Base-by-base conservation (phyloP, 495 filamentous ascomycete species). In the Trichoderma reesei region DNA sequence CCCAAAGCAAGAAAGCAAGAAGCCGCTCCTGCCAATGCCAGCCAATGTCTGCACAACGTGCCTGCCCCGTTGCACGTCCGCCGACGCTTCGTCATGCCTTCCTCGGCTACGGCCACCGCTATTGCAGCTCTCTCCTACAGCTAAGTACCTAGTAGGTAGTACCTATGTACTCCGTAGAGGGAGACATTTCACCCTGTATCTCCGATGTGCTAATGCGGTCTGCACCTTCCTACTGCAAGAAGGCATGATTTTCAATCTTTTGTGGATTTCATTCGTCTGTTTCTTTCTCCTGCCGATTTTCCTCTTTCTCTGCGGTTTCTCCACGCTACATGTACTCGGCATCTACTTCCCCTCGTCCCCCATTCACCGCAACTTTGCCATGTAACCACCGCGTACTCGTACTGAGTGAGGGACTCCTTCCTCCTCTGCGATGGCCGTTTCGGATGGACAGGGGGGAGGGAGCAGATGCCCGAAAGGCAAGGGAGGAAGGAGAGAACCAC, bases 281-380 rank as follows among this genome's bases (percentile, higher is more conserved):
- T 1, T 26, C 26, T 26, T 26, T 1, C 26, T 26, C 26, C 26
- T 26, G 26, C 26, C 26, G 26, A 26, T 26, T 1, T 26, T 26
- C 26, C 26, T 26, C 26, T 0, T 26, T 26, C 26, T 26, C 26
- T 26, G 26, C 26, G 26, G 26, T 26, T 26, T 26, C 26, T 26
- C 26, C 26, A 26, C 38, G 38, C 38, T 39, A 39, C n/a, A n/a
- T n/a, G 37, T 56, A 56, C 51, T 56, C 51, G 31, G 9, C 51
- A 13, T 31, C 51, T 56, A 56, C 51, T 14, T 56, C 20, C 51
- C 51, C 51, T 56, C 51, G 26, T 13, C 51, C 9, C 5, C 34
- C 51, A 56, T 56, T 56, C 51, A 56, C 51, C 51, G 51, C 51
- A 56, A 56, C 26, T 56, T 56, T 56, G 51, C 51, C 16, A 56